phyloP scores from a whole-genome alignment of 345 rosid species.

The Lumnitzera racemosa region DNA sequence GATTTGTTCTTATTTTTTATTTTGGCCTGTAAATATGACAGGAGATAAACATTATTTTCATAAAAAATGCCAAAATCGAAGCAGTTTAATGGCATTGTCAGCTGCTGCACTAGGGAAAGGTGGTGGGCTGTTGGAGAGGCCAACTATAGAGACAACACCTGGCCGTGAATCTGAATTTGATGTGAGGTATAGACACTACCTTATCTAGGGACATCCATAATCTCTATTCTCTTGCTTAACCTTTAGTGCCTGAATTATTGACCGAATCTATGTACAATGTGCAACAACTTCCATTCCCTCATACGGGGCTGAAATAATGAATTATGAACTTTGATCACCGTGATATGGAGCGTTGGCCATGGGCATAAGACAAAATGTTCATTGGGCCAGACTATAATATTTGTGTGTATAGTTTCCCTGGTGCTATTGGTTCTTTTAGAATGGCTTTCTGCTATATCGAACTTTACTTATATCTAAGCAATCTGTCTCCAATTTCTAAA shows the following conservation, averaged over 20 bases:
- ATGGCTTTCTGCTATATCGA: no score
- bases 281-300: no score
- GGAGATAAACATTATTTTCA: constrained; percentile 13
- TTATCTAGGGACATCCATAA: constrained; percentile 2
- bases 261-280: background rate
- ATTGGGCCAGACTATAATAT: no score
- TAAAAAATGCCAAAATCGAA: constrained; percentile 11
- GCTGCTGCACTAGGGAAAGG: constrained; percentile 21
- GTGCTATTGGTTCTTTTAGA: no score
- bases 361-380: no score
- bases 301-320: no score
- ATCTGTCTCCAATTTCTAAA: no score
- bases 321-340: no score
- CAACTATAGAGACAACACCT: constrained; percentile 21
- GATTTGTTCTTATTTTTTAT: background rate
- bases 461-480: no score
- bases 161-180: constrained; percentile 23
- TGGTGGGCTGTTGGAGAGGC: constrained; percentile 24
- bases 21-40: constrained; percentile 1
- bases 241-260: no score
- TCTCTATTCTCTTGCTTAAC: background rate
- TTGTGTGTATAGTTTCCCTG: no score
- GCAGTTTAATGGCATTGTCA: constrained; percentile 11
- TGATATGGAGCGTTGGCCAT: no score
- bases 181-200: constrained; percentile 14